Evolutionary conservation across 169 alveolate genomes (phyloP).

Genomic region (Cryptosporidium andersoni): DNA sequence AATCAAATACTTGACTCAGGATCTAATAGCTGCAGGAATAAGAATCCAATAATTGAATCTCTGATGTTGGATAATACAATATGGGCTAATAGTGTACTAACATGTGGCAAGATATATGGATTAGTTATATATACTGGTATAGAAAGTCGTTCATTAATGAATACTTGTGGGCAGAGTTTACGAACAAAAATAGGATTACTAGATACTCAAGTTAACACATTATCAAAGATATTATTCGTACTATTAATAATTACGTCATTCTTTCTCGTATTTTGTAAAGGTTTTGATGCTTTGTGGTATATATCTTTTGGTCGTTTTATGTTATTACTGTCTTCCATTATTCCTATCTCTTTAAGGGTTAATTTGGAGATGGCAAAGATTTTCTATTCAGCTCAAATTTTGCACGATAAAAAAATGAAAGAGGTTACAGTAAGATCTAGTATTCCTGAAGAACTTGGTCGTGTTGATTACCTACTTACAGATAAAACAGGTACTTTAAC

Average conservation of each 20-base stretch:
- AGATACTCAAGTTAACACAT: constrained; percentile 80
- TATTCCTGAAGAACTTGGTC: constrained; percentile 97
- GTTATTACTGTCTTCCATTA: constrained; percentile 92
- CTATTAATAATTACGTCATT: constrained; percentile 76
- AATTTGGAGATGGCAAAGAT: constrained; percentile 96
- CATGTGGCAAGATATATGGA: constrained; percentile 91
- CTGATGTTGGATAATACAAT: constrained; percentile 88
- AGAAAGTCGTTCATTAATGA: constrained; percentile 89
- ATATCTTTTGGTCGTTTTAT: constrained; percentile 84
- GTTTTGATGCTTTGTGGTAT: constrained; percentile 79
- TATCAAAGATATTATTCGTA: constrained; percentile 77
- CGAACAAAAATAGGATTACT: constrained; percentile 77
- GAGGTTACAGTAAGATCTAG: constrained; percentile 91
- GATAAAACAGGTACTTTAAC: constrained; percentile 99
- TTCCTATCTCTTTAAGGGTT: constrained; percentile 96
- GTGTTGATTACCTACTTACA: constrained; percentile 91
- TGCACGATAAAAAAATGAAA: constrained; percentile 89
- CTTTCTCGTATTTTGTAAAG: constrained; percentile 75
- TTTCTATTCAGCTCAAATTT: constrained; percentile 86
- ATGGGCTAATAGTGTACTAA: constrained; percentile 96
- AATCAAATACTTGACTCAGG: background rate
- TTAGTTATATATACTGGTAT: constrained; percentile 93
- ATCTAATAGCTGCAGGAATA: background rate
- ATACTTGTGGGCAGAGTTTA: constrained; percentile 71
- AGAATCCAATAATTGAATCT: constrained; percentile 24